Evolutionary conservation across 2,329 filamentous ascomycete species (phyloP).

Genomic region (Penicillium sp.): DNA sequence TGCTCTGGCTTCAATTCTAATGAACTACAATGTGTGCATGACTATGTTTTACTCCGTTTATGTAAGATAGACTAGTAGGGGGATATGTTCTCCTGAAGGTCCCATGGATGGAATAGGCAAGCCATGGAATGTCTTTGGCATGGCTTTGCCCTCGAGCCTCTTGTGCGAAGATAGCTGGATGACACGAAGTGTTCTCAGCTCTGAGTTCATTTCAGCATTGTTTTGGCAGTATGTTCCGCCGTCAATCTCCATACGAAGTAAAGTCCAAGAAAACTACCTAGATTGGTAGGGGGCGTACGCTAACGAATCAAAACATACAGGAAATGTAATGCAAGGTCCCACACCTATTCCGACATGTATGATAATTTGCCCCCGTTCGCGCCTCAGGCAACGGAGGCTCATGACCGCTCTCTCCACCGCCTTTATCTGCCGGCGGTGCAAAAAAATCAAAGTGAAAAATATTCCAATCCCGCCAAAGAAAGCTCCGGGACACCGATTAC

Average conservation of each 20-base stretch:
- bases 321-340: no score
- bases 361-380: neutral
- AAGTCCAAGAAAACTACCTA: no score
- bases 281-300: no score
- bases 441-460: slow-evolving; percentile 36
- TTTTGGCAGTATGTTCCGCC: neutral
- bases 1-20: neutral
- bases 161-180: no score
- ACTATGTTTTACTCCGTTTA: slow-evolving; percentile 1
- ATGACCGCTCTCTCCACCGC: slow-evolving; percentile 31
- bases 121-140: no score
- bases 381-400: neutral
- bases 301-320: no score
- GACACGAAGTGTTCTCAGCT: no score
- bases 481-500: slow-evolving; percentile 14
- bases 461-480: slow-evolving; percentile 24
- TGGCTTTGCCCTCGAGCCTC: no score
- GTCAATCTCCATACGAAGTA: no score
- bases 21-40: slow-evolving; percentile 12
- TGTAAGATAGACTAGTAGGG: neutral
- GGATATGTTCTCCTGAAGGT: no score
- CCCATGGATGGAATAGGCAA: no score
- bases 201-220: no score
- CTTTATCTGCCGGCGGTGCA: slow-evolving; percentile 26
- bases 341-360: neutral